Base-by-base conservation (phyloP, 495 filamentous ascomycete genomes). In the Extremus antarcticus region DNA sequence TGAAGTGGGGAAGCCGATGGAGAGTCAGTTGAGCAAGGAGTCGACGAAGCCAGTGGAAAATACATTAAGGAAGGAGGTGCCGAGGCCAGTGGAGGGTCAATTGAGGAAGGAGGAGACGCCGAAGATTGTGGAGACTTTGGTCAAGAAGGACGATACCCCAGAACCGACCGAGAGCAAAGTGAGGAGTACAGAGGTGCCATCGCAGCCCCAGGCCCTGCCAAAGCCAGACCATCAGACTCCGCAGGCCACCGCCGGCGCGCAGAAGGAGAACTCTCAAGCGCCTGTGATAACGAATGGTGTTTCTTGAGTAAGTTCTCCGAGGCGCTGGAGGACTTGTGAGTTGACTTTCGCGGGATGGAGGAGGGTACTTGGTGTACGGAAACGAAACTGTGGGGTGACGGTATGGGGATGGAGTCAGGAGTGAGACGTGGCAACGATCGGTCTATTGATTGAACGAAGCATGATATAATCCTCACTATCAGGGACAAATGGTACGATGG, bases 231-330 rank as follows among this genome's bases (percentile, higher is more conserved):
- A 24, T 13, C 43, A 40, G 23, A 55, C 22, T 13, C 43, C 38
- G 23, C 17, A 47, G 24, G 41, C 41, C 7, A 45, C 41, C 15
- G 41, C 41, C 15, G 41, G 41, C 41, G 49, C 49, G 17, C 21
- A 25, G 56, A 54, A 54, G 17, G 32, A 25, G 56, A 54, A 54
- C 51, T n/a, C 56, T 59, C 56, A 55, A 22, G 56, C 51, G 25
- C 56, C 50, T n/a, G 55, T 38, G 25, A 32, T 52, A 7, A 16
- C 29, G 22, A 39, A 50, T 38, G 49, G 25, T 43, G 51, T 50
- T 43, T 59, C 56, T 47, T 59, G 56, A 59, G 56, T 43, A 59
- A 59, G 56, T 59, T 59, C 46, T 40, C 19, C 41, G 56, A 59
- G 56, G 29, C 24, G 48, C 39, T 49, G 50, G 56, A 54, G 35